Percentiles rank a stretch among this genome's conserved stretches.
phyloP scores from a whole-genome alignment of 805 yeast species.

The Kazachstania bromeliacearum region DNA sequence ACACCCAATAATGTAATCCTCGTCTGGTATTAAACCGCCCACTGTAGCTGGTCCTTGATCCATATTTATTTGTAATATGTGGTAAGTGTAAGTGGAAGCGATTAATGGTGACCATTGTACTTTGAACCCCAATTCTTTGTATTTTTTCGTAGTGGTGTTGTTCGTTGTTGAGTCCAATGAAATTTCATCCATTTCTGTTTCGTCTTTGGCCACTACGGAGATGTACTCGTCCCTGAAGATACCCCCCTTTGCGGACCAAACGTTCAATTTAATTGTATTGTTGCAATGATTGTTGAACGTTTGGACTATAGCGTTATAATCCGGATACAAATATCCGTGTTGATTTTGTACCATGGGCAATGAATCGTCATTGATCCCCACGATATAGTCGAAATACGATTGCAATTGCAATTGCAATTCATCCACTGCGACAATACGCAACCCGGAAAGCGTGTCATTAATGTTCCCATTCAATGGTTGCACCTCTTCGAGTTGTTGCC shows the following conservation, averaged over 20 bases:
- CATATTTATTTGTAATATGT: conserved; percentile 62
- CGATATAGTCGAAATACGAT: conserved; percentile 79
- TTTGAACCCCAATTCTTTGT: conserved; percentile 51
- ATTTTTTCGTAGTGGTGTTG: conserved; percentile 18
- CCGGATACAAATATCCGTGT: conserved; percentile 31
- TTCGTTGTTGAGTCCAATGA: conserved; percentile 24
- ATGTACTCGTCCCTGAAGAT: conserved; percentile 34
- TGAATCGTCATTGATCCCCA: conserved; percentile 70
- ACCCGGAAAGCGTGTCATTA: conserved; percentile 36
- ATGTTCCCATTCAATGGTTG: conserved; percentile 1
- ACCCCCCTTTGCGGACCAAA: conserved; percentile 89
- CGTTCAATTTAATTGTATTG: conserved; percentile 38
- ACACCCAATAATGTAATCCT: conserved; percentile 83
- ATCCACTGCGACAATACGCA: conserved; percentile 47
- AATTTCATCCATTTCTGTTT: conserved; percentile 19
- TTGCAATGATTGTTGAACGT: conserved; percentile 11
- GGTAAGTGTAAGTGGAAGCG: conserved; percentile 80
- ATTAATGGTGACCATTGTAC: conserved; percentile 70
- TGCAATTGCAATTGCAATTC: conserved; percentile 53
- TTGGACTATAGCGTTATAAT: conserved; percentile 33
- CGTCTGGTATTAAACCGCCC: conserved; percentile 75
- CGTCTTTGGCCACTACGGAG: conserved; percentile 25
- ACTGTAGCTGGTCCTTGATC: conserved; percentile 67
- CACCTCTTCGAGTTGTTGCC: background rate
- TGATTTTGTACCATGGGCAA: conserved; percentile 32